A percentile compares a stretch with the other conserved stretches of the same genome.
Evolutionary conservation across 176 grass and related monocot genomes (phyloP).

Genomic region (Stipa capillata): DNA sequence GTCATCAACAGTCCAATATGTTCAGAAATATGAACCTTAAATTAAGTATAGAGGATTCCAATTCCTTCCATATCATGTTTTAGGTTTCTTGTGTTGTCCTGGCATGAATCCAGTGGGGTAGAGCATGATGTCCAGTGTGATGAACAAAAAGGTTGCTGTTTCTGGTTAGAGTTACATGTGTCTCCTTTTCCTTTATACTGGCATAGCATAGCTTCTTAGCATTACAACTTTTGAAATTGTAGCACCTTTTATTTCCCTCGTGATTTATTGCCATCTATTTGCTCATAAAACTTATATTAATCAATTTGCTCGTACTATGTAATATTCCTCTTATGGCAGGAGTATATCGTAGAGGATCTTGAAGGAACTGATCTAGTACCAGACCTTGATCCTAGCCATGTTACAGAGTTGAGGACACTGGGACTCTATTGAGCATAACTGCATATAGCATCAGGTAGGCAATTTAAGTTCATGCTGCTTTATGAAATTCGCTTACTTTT

Average conservation of each 20-base stretch:
- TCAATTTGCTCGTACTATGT: constrained; percentile 8
- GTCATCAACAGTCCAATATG: neutral
- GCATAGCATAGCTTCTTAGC: neutral
- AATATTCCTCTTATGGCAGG: constrained; percentile 38
- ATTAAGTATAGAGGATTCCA: neutral
- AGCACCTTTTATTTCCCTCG: neutral
- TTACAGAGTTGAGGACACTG: constrained; percentile 74
- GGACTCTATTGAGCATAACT: constrained; percentile 77
- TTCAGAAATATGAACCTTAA: neutral
- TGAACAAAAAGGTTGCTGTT: neutral
- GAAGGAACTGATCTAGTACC: constrained; percentile 58
- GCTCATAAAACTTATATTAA: neutral
- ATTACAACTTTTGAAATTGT: neutral
- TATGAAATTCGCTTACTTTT: neutral
- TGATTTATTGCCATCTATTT: neutral
- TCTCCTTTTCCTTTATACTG: neutral
- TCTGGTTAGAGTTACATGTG: neutral
- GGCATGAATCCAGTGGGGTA: neutral
- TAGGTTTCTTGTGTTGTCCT: neutral
- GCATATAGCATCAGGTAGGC: constrained; percentile 26
- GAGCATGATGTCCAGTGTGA: neutral
- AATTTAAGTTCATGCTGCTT: neutral
- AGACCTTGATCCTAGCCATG: constrained; percentile 85
- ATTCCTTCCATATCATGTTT: neutral
- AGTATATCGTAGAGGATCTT: constrained; percentile 91